Percentiles rank a stretch among this genome's conserved stretches.
Evolutionary conservation across 2,329 filamentous ascomycete species (phyloP).

Genomic region (Pseudopithomyces maydicus): DNA sequence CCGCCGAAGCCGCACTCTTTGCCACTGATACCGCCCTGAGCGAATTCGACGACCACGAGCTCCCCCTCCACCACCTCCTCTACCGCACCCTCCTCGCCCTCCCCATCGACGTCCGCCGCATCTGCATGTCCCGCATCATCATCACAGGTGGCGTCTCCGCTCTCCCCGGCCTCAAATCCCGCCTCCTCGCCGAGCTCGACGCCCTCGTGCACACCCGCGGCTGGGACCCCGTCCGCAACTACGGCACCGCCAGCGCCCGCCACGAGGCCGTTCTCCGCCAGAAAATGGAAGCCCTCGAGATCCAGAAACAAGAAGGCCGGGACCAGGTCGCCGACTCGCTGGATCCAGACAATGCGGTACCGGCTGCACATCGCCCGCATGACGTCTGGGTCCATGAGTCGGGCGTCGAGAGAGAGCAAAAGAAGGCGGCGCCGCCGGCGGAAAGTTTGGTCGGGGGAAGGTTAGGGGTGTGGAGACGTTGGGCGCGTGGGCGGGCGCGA

Average conservation of each 20-base stretch:
- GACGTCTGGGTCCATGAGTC: slow-evolving; percentile 35
- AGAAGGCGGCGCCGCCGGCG: slow-evolving; percentile 42
- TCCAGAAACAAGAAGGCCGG: slow-evolving; percentile 24
- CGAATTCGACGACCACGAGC: slow-evolving; percentile 85
- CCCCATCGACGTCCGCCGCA: slow-evolving; percentile 78
- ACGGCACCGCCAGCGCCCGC: slow-evolving; percentile 59
- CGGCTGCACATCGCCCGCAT: slow-evolving; percentile 52
- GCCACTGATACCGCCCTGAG: slow-evolving; percentile 55
- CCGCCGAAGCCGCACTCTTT: slow-evolving; percentile 78
- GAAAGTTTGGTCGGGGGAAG: slow-evolving; percentile 56
- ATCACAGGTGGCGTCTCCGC: slow-evolving; percentile 82
- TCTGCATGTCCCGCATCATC: slow-evolving; percentile 87
- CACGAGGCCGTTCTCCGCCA: slow-evolving; percentile 34
- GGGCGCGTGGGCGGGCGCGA: slow-evolving; percentile 76
- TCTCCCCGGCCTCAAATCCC: slow-evolving; percentile 77
- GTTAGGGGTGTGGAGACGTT: slow-evolving; percentile 71
- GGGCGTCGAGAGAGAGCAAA: neutral
- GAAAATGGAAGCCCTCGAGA: slow-evolving; percentile 27
- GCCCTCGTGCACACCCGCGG: slow-evolving; percentile 69
- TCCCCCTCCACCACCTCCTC: slow-evolving; percentile 75
- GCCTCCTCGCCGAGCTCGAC: slow-evolving; percentile 77
- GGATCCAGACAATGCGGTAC: slow-evolving; percentile 18
- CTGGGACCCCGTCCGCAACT: slow-evolving; percentile 78
- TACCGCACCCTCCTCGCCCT: slow-evolving; percentile 77
- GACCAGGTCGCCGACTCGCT: slow-evolving; percentile 29